These are phyloP conservation scores for Candida qinlingensis DNA, from an alignment of 805 yeast genomes.

Conservation along the genomic window DNA sequence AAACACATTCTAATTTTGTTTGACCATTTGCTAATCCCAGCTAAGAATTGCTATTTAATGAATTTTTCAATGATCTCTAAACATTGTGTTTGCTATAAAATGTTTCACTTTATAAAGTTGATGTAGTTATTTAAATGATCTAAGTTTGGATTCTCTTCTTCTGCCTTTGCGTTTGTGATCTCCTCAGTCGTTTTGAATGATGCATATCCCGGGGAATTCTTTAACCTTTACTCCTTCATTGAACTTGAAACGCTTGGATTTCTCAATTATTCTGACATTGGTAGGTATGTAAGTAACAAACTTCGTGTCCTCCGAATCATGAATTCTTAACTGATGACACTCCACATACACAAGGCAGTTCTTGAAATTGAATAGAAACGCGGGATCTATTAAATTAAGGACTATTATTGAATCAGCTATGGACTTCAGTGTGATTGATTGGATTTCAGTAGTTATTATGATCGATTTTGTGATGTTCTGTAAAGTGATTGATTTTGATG, in stretches of 20 bases:
- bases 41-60: neutral
- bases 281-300: constrained; percentile 7
- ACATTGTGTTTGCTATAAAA: neutral
- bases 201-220: constrained; percentile 17
- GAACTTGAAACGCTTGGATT: constrained; percentile 11
- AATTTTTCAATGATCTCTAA: neutral
- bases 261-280: constrained; percentile 18
- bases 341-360: constrained; percentile 13
- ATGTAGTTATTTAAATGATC: neutral
- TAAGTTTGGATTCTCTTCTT: neutral
- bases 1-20: too few species aligned
- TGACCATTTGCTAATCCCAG: too few species aligned
- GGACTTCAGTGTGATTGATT: constrained; percentile 12
- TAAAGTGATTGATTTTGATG: neutral
- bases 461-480: constrained; percentile 10
- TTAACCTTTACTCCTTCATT: constrained; percentile 11
- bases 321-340: constrained; percentile 23
- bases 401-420: constrained; percentile 10
- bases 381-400: constrained; percentile 13
- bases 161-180: neutral
- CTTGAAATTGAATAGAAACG: constrained; percentile 10
- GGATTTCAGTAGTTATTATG: constrained; percentile 2
- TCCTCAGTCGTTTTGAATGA: neutral
- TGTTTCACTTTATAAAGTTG: neutral
- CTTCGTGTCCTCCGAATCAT: constrained; percentile 8